These are phyloP conservation scores for Boletus rubropictus DNA, from an alignment of 768 basidiomycete species.

Conservation along the genomic window DNA sequence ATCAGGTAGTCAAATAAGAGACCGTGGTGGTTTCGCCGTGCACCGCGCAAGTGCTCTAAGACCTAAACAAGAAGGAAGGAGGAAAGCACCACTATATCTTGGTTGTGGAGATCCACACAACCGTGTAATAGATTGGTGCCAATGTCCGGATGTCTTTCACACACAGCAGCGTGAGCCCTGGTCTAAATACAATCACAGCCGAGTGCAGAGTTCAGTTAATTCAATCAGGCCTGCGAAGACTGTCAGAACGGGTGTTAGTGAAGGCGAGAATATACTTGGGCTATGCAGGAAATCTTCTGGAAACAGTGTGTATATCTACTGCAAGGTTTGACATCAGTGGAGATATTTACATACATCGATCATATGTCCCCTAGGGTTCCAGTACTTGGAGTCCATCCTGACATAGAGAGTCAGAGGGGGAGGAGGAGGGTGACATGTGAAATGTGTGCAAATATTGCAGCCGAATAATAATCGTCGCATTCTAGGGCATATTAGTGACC, in stretches of 20 bases:
- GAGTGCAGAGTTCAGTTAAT: neutral
- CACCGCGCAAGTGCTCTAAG: constrained; percentile 7
- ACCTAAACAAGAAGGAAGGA: constrained; percentile 4
- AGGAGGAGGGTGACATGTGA: constrained; percentile 3
- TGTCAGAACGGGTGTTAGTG: constrained; percentile 4
- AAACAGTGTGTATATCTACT: constrained; percentile 5
- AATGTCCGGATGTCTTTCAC: constrained; percentile 1
- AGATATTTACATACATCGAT: constrained; percentile 15
- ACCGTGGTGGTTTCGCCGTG: neutral
- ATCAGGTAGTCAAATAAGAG: neutral
- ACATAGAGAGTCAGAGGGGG: constrained; percentile 6
- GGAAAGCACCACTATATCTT: neutral
- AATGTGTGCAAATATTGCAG: constrained; percentile 3
- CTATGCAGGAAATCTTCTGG: constrained; percentile 1
- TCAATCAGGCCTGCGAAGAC: constrained; percentile 7
- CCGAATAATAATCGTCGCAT: constrained; percentile 4
- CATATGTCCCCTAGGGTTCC: constrained; percentile 10
- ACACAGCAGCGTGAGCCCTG: constrained; percentile 7
- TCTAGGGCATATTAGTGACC: constrained; percentile 33
- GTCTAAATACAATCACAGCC: neutral
- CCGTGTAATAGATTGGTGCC: neutral
- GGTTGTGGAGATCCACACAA: constrained; percentile 8
- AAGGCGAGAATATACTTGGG: constrained; percentile 9
- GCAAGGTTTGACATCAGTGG: constrained; percentile 16
- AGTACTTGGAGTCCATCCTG: constrained; percentile 7